phyloP scores from a whole-genome alignment of 257 asterid species.

The Gentiana dahurica region DNA sequence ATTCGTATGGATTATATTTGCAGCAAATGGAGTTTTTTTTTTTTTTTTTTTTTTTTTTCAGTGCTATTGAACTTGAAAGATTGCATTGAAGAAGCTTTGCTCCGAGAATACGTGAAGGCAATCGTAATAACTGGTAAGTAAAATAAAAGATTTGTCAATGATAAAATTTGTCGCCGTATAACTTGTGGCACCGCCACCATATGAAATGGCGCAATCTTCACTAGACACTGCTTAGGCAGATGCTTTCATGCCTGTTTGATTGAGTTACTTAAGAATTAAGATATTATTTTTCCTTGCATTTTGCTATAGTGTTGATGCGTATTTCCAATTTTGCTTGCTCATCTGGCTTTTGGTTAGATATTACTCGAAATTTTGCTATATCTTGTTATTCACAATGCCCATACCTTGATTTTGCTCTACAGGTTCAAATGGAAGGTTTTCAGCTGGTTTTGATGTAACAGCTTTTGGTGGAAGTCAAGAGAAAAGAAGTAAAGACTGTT shows the following conservation, averaged over 20 bases:
- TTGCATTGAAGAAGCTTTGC: conserved; percentile 26
- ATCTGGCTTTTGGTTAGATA: no score
- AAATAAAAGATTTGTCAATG: neutral
- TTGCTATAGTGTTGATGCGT: neutral
- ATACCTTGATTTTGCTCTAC: conserved; percentile 7
- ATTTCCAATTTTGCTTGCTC: neutral
- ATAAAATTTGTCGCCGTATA: neutral
- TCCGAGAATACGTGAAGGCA: conserved; percentile 41
- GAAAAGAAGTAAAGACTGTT: conserved; percentile 27
- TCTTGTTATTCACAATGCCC: neutral
- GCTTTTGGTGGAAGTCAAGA: conserved; percentile 25
- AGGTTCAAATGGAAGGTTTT: conserved; percentile 41
- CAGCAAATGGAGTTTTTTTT: no score
- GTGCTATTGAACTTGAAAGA: conserved; percentile 40
- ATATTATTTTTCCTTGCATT: neutral
- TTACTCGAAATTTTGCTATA: neutral
- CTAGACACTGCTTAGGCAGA: no score
- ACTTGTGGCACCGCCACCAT: no score
- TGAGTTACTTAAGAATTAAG: no score
- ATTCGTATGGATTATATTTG: no score
- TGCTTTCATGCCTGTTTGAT: no score
- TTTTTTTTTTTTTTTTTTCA: neutral
- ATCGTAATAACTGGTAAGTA: conserved; percentile 42
- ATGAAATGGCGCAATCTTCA: no score
- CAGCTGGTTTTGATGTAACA: conserved; percentile 39